phyloP scores from a whole-genome alignment of 73 alveolate species.

The Tetrahymena borealis region DNA sequence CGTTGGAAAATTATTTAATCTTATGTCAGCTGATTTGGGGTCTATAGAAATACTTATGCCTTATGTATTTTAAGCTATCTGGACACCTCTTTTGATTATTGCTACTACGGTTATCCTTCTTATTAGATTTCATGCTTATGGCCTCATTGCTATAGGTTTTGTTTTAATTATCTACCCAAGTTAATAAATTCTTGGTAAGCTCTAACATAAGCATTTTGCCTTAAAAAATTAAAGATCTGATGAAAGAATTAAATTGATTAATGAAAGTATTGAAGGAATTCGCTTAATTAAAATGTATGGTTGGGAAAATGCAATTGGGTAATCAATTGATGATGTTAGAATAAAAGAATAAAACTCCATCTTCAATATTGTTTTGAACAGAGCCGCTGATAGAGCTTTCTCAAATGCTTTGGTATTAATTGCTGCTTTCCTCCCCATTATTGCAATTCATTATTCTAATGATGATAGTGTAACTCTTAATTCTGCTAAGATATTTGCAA shows the following conservation, averaged over 20 bases:
- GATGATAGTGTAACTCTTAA: neutral
- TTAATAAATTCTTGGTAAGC: neutral
- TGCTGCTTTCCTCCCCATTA: neutral
- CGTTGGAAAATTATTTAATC: constrained; percentile 7
- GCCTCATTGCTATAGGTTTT: neutral
- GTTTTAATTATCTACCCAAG: neutral
- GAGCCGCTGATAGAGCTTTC: constrained; percentile 16
- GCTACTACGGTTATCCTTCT: neutral
- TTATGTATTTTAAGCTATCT: neutral
- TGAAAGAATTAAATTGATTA: constrained; percentile 6
- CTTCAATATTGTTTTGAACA: neutral
- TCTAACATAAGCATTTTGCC: neutral
- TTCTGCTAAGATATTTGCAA: neutral
- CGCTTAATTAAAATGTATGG: constrained; percentile 26
- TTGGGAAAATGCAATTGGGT: constrained; percentile 8
- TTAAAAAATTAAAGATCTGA: neutral
- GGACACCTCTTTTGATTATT: neutral
- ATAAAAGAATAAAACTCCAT: neutral
- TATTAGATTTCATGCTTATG: constrained; percentile 8
- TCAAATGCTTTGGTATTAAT: neutral
- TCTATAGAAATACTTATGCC: constrained; percentile 1
- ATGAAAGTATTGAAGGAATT: constrained; percentile 15
- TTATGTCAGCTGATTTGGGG: constrained; percentile 12
- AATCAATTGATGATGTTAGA: neutral
- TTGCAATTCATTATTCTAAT: neutral